Conservation (phyloP, 176 grass and related monocot species). For the Alopecurus myosuroides region DNA sequence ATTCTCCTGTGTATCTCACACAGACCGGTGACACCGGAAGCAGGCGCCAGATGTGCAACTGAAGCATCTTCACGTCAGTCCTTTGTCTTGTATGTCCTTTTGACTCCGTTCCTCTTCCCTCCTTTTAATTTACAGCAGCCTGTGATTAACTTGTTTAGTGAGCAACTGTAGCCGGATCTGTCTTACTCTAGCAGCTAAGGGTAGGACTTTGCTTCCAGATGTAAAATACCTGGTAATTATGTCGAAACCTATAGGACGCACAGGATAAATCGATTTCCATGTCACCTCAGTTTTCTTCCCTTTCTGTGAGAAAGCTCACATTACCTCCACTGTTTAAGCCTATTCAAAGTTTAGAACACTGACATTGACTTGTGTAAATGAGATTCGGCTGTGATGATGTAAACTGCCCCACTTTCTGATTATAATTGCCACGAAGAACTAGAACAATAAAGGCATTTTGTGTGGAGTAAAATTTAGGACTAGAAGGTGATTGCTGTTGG, state of each 20-base stretch:
- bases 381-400: neutral
- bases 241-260: neutral
- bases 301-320: neutral
- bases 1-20: constrained; percentile 28
- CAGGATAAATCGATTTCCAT: neutral
- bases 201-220: neutral
- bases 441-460: neutral
- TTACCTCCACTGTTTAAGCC: neutral
- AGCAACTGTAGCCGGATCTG: neutral
- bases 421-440: neutral
- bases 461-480: neutral
- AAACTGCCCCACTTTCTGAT: neutral
- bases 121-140: neutral
- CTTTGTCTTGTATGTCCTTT: constrained; percentile 16
- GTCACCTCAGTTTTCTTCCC: neutral
- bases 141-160: neutral
- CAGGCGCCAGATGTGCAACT: constrained; percentile 28
- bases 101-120: neutral
- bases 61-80: neutral
- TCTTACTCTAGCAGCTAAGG: neutral
- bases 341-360: neutral
- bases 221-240: neutral
- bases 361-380: neutral
- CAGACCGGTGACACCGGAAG: constrained; percentile 27
- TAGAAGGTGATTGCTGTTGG: neutral